A percentile compares a stretch with the other conserved stretches of the same genome.
Evolutionary conservation across 139 green algal species (phyloP).

Genomic region (Auxenochlorella pyrenoidosa): DNA sequence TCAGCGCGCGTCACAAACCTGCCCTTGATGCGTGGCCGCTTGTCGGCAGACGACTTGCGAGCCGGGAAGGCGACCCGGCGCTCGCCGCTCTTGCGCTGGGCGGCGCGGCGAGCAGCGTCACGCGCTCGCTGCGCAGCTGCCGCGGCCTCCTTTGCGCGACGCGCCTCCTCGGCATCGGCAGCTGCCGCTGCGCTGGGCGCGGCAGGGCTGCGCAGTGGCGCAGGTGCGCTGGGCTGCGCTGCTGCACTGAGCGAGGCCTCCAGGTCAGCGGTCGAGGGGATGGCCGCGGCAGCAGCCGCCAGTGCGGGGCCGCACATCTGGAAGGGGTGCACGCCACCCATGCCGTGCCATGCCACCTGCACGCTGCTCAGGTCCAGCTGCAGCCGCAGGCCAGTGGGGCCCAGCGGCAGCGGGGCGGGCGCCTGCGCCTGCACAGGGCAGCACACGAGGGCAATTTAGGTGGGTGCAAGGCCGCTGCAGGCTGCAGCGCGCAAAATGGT

Average conservation of each 20-base stretch:
- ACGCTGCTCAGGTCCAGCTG: conserved; percentile 25
- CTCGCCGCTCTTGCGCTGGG: conserved; percentile 3
- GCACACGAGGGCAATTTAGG: not conserved
- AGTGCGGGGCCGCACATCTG: not conserved
- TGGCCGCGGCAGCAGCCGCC: not conserved
- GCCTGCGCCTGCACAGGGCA: not conserved
- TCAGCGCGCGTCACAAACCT: conserved; percentile 79
- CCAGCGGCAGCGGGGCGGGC: conserved; percentile 15
- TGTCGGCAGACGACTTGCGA: conserved; percentile 77
- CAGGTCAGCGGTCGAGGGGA: conserved; percentile 30
- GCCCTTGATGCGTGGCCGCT: conserved; percentile 77
- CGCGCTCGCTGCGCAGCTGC: not conserved
- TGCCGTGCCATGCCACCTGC: not conserved
- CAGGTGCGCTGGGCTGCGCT: not conserved
- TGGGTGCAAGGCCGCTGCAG: not conserved
- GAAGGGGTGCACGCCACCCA: conserved; percentile 15
- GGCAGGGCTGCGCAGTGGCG: not conserved
- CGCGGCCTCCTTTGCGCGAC: not conserved
- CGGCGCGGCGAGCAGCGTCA: not conserved
- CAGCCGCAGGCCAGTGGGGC: conserved; percentile 14
- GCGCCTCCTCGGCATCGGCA: not conserved
- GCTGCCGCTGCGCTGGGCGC: not conserved
- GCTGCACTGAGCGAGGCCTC: conserved; percentile 7
- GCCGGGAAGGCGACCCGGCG: conserved; percentile 50
- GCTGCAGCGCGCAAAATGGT: no score